phyloP scores from a whole-genome alignment of 495 filamentous ascomycete genomes.

The Tuber umbilicatum region DNA sequence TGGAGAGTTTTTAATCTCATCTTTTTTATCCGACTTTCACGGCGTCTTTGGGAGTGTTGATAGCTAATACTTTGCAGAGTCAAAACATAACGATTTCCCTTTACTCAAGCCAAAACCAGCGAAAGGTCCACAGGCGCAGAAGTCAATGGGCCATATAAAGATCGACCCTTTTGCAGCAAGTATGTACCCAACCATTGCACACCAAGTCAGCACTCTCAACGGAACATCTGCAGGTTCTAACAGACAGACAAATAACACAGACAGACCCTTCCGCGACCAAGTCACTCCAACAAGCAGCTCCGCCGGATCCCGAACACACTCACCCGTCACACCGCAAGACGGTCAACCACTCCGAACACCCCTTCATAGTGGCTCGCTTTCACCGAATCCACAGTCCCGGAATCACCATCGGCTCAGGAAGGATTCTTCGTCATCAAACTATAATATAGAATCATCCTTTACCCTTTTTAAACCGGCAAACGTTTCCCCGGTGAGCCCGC shows the following conservation, averaged over 20 bases:
- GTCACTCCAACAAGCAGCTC: conserved; percentile 54
- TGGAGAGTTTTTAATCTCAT: not conserved
- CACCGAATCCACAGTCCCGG: conserved; percentile 17
- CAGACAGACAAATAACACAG: conserved; percentile 43
- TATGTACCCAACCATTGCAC: conserved; percentile 43
- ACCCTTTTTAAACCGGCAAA: conserved; percentile 48
- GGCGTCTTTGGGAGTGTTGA: not conserved
- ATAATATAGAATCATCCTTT: conserved; percentile 56
- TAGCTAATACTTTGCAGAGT: conserved; percentile 17
- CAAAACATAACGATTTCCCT: conserved; percentile 18
- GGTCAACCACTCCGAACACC: conserved; percentile 34
- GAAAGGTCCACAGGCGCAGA: conserved; percentile 38
- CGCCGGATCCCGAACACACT: conserved; percentile 25
- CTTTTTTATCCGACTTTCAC: conserved; percentile 1
- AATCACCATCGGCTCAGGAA: not conserved
- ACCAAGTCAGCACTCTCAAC: not conserved
- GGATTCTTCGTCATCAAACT: conserved; percentile 19
- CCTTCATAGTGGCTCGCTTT: conserved; percentile 33
- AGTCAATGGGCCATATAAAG: conserved; percentile 45
- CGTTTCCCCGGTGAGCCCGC: conserved; percentile 45
- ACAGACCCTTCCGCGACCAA: conserved; percentile 57
- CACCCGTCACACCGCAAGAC: conserved; percentile 39
- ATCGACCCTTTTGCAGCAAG: conserved; percentile 56
- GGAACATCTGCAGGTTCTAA: not conserved
- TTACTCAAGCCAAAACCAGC: conserved; percentile 20